A percentile compares a stretch with the other conserved stretches of the same genome.
phyloP scores from a whole-genome alignment of 2,329 filamentous ascomycete genomes.

The Neobulgaria alba region DNA sequence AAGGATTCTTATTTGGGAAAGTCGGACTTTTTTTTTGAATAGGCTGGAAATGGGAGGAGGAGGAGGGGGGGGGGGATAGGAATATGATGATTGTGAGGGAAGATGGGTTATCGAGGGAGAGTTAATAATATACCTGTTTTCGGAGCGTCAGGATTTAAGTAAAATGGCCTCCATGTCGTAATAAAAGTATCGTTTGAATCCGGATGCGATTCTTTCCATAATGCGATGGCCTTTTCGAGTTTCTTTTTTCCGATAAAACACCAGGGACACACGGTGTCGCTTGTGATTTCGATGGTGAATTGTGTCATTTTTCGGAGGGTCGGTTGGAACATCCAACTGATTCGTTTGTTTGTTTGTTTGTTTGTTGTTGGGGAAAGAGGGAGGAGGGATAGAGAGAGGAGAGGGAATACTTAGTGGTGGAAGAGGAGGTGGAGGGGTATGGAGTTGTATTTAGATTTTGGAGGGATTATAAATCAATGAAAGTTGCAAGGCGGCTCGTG shows the following conservation, averaged over 20 bases:
- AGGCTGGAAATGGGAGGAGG: too few relatives aligned
- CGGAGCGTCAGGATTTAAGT: conserved; percentile 61
- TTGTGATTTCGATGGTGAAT: conserved; percentile 69
- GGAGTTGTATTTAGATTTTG: conserved; percentile 16
- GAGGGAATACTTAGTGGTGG: conserved; percentile 43
- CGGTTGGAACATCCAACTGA: neutral
- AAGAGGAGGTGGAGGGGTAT: conserved; percentile 34
- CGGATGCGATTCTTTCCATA: conserved; percentile 55
- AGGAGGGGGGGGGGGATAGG: too few relatives aligned
- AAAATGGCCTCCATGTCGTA: conserved; percentile 71
- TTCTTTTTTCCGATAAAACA: conserved; percentile 76
- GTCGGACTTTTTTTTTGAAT: too few relatives aligned
- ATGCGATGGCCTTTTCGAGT: conserved; percentile 60
- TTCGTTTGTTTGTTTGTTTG: too few relatives aligned
- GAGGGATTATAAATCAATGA: neutral
- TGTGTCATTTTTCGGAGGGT: conserved; percentile 50
- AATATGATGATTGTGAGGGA: too few relatives aligned
- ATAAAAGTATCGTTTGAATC: conserved; percentile 59
- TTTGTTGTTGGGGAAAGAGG: conserved; percentile 47
- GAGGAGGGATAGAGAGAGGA: conserved; percentile 44
- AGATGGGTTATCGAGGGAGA: too few relatives aligned
- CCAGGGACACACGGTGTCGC: conserved; percentile 73
- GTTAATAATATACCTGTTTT: conserved; percentile 38
- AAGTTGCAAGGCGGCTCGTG: neutral
- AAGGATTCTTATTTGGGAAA: too few relatives aligned